These are phyloP conservation scores for Aspergillus biplanus DNA, from an alignment of 495 filamentous ascomycete species.

Conservation along the genomic window DNA sequence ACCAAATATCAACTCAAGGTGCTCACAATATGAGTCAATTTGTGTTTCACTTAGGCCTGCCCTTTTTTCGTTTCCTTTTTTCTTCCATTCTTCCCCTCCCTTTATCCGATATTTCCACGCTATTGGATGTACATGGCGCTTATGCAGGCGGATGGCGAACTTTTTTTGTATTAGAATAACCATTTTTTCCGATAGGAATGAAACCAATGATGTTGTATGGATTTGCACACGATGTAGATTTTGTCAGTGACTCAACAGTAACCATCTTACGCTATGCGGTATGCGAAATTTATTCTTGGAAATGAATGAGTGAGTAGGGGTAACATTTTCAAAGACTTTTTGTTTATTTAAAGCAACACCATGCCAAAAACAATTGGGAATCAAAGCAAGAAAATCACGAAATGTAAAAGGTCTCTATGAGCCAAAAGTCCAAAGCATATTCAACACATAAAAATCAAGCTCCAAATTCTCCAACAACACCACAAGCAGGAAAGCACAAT, in stretches of 20 bases:
- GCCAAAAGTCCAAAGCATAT: constrained; percentile 19
- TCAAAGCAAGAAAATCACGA: constrained; percentile 18
- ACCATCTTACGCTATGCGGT: background rate
- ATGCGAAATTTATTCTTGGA: background rate
- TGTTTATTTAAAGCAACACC: constrained; percentile 18
- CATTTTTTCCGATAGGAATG: background rate
- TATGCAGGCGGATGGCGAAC: constrained; percentile 20
- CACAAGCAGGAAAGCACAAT: background rate
- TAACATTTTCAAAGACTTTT: constrained; percentile 22
- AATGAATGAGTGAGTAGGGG: background rate
- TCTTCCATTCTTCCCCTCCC: constrained; percentile 7
- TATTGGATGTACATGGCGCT: constrained; percentile 27
- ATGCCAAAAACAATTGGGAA: constrained; percentile 24
- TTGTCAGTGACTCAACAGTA: background rate
- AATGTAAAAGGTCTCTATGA: constrained; percentile 35
- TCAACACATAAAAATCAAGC: constrained; percentile 14
- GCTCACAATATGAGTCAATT: no score
- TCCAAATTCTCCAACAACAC: constrained; percentile 19
- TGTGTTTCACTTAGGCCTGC: background rate
- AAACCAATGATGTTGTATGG: no score
- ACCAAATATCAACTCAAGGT: no score
- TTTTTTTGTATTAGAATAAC: constrained; percentile 24
- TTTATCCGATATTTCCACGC: background rate
- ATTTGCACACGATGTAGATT: no score
- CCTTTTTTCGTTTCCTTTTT: background rate